phyloP scores from a whole-genome alignment of 441 rosid species.

The Pelargonium myrrhifolium region DNA sequence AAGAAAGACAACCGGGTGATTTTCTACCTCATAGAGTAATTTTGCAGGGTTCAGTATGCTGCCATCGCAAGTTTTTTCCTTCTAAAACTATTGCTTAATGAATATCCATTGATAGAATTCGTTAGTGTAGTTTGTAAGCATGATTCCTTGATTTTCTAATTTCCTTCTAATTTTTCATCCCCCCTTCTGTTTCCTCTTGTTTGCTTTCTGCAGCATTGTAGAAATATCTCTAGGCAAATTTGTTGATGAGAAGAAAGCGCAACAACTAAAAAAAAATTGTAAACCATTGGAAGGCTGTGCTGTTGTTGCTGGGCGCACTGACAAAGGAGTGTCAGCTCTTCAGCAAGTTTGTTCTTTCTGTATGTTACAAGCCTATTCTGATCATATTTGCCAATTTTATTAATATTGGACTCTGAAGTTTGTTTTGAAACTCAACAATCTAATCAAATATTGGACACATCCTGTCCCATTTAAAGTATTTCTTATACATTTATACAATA shows the following conservation, averaged over 20 bases:
- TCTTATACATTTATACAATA: too few species aligned
- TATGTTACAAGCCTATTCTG: slow-evolving; percentile 38
- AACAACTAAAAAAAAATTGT: slow-evolving; percentile 54
- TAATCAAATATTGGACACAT: too few species aligned
- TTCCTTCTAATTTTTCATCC: neutral
- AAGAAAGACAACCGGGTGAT: neutral
- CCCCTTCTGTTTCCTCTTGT: neutral
- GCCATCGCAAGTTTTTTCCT: neutral
- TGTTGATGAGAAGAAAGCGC: slow-evolving; percentile 85
- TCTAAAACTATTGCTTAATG: neutral
- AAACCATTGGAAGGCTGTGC: slow-evolving; percentile 82
- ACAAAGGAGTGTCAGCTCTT: slow-evolving; percentile 93
- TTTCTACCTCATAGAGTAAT: neutral
- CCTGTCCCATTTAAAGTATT: too few species aligned
- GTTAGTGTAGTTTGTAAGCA: too few species aligned
- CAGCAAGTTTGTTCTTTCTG: slow-evolving; percentile 95
- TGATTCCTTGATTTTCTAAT: neutral
- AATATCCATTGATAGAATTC: neutral
- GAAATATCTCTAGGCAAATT: slow-evolving; percentile 79
- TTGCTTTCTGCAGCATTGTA: slow-evolving; percentile 43
- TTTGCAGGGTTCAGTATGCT: neutral
- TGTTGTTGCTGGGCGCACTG: slow-evolving; percentile 90
- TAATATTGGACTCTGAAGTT: too few species aligned
- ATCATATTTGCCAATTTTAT: too few species aligned
- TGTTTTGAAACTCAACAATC: too few species aligned